Conservation (phyloP, 176 grass and related monocot genomes). For the Oropetium thomaeum region DNA sequence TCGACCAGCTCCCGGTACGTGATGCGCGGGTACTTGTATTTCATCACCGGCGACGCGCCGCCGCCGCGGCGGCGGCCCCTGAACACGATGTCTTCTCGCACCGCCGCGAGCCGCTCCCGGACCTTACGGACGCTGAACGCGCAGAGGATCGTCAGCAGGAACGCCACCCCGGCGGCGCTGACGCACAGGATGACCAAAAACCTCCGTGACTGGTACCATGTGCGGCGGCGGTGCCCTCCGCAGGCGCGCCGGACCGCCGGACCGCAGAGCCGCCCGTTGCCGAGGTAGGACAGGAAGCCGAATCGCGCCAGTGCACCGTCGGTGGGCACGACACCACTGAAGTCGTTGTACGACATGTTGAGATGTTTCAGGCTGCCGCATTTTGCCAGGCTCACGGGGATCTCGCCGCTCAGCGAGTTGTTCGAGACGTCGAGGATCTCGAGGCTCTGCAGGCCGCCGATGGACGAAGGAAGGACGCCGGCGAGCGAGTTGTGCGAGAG, state of each 20-base stretch:
- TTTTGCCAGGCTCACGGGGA: slow-evolving; percentile 49
- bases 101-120: slow-evolving; percentile 23
- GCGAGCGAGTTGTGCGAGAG: slow-evolving; percentile 70
- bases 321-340: slow-evolving; percentile 54
- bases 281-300: slow-evolving; percentile 55
- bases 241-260: slow-evolving; percentile 24
- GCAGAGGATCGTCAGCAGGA: slow-evolving; percentile 46
- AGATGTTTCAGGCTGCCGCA: slow-evolving; percentile 45
- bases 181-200: slow-evolving; percentile 44
- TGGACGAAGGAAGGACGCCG: slow-evolving; percentile 23
- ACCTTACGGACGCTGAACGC: slow-evolving; percentile 43
- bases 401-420: slow-evolving; percentile 67
- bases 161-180: slow-evolving; percentile 40
- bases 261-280: slow-evolving; percentile 63
- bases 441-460: slow-evolving; percentile 47
- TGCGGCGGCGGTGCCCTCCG: background rate
- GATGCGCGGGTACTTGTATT: slow-evolving; percentile 76
- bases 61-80: slow-evolving; percentile 3
- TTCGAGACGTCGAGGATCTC: slow-evolving; percentile 58
- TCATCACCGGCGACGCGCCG: slow-evolving; percentile 59
- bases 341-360: slow-evolving; percentile 82
- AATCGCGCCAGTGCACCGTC: slow-evolving; percentile 46
- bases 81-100: slow-evolving; percentile 34
- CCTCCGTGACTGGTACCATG: slow-evolving; percentile 47
- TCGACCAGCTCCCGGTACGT: slow-evolving; percentile 71